Evolutionary conservation across 176 grass and related monocot genomes (phyloP), one percentile per base, ranked within the genome.

Genomic region (Elaeis guineensis): DNA sequence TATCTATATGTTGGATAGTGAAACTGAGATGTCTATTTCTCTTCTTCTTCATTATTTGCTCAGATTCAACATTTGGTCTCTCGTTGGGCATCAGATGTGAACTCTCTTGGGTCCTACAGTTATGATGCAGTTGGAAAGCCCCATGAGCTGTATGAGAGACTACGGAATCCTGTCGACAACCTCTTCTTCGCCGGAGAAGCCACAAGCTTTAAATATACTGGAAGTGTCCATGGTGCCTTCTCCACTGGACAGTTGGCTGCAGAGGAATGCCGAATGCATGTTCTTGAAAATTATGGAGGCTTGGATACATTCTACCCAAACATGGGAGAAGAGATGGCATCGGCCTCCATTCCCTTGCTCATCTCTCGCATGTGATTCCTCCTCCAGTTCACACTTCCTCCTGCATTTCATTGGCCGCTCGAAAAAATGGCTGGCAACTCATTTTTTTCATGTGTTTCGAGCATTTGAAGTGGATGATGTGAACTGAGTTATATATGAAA

Each of bases 151-250:
- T 98, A 79, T 0, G 94, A 98, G 87, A 85, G 84, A 60, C 73
- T 98, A 44, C 87, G 94, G 4, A 83, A 86, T 64, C 94, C 94
- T 0, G 88, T 93, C 4, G 94, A 98, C 74, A 98, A 98, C 61
- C 77, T 98, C 3, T 98, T 98, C 82, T 98, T 98, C 6, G 94
- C 94, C 0, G 94, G 94, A 26, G 94, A 98, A 69, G 94, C 94
- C 1, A 92, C 94, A 0, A 92, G 94, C 59, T 26, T 89, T 58
- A 85, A 92, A 28, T 98, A 82, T 80, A 93, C 88, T 0, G 94
- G 94, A 17, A 86, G 85, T 2, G 94, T 98, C 19, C 94, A 98
- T 0, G 94, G 82, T 2, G 94, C 94, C 22, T 98, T 78, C 75
- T 98, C 94, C 66, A 98, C 94, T 0, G 94, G 94, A 0, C n/a